phyloP scores from a whole-genome alignment of 2,329 filamentous ascomycete genomes.

The Cercospora sp. region DNA sequence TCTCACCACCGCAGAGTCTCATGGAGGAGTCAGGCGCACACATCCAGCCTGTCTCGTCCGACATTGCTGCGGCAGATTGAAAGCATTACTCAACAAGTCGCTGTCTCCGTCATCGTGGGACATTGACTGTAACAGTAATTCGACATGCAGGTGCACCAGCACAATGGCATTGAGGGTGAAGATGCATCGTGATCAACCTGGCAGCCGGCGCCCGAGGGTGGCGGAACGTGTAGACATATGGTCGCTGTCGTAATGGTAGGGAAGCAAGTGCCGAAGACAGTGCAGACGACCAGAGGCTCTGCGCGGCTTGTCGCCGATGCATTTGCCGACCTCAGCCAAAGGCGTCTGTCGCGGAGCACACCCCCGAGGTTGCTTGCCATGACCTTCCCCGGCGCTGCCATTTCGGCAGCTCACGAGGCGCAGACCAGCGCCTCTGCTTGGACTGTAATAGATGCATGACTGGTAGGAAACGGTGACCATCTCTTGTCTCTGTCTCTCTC shows the following conservation, averaged over 20 bases:
- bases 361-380: not conserved
- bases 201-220: not conserved
- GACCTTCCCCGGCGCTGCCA: not conserved
- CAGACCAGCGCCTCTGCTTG: not conserved
- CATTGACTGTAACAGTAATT: constrained; percentile 38
- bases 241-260: not conserved
- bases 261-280: not conserved
- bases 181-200: not conserved
- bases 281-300: not conserved
- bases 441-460: not conserved
- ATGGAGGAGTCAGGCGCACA: constrained; percentile 26
- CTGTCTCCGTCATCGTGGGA: constrained; percentile 29
- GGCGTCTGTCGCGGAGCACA: not conserved
- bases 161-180: not conserved
- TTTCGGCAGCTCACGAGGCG: not conserved
- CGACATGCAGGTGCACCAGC: not conserved
- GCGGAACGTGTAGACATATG: not conserved
- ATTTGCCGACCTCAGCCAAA: not conserved
- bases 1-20: constrained; percentile 12
- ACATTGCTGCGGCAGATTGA: constrained; percentile 36
- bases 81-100: constrained; percentile 37
- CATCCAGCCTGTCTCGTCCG: constrained; percentile 29
- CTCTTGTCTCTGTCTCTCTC: not conserved
- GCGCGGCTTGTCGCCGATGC: not conserved
- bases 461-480: not conserved